phyloP scores from a whole-genome alignment of 2,329 filamentous ascomycete genomes.

The Sporothrix variecibatus region DNA sequence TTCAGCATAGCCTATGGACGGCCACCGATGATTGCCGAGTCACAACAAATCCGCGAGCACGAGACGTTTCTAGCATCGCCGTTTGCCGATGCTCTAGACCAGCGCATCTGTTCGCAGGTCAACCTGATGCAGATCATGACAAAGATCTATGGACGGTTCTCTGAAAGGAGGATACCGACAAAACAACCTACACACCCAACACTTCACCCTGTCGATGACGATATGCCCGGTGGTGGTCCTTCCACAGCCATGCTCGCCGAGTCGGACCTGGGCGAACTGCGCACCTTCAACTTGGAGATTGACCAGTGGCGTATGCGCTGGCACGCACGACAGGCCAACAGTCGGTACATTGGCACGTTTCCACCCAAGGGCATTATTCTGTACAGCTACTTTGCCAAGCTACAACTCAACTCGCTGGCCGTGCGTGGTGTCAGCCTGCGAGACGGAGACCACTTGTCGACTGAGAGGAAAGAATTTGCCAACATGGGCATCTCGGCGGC shows the following conservation, averaged over 20 bases:
- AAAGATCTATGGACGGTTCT: background rate
- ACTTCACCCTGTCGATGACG: background rate
- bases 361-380: slow-evolving; percentile 45
- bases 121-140: background rate
- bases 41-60: slow-evolving; percentile 32
- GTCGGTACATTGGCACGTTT: slow-evolving; percentile 37
- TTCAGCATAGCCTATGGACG: slow-evolving; percentile 40
- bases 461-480: slow-evolving; percentile 30
- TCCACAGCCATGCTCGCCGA: slow-evolving; percentile 23
- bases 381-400: slow-evolving; percentile 40
- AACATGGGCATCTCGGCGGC: slow-evolving; percentile 43
- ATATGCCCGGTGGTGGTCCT: background rate
- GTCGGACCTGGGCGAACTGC: slow-evolving; percentile 41
- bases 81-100: slow-evolving; percentile 31
- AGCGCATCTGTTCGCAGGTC: background rate
- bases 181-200: background rate
- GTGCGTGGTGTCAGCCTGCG: slow-evolving; percentile 51
- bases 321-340: slow-evolving; percentile 36
- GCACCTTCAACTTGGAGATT: slow-evolving; percentile 46
- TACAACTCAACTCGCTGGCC: slow-evolving; percentile 46
- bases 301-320: slow-evolving; percentile 45
- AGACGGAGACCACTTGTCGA: slow-evolving; percentile 28
- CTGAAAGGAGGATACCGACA: background rate
- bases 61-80: slow-evolving; percentile 36
- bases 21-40: slow-evolving; percentile 36